A percentile compares a stretch with the other conserved stretches of the same genome.
Evolutionary conservation across 768 basidiomycete genomes (phyloP).

Genomic region (Peribolospora kevripleyi): DNA sequence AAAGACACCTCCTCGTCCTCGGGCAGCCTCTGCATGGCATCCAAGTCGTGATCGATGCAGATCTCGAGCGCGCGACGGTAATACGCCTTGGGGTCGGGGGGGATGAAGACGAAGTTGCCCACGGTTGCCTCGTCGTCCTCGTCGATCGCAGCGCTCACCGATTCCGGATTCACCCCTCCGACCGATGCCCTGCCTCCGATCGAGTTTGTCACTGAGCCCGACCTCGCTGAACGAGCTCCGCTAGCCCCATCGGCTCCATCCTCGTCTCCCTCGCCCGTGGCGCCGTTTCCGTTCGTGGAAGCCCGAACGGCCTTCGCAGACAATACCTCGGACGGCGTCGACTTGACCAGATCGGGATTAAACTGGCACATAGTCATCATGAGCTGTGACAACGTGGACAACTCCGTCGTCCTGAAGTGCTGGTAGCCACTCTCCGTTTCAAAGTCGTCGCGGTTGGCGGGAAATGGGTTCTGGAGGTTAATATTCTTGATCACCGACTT

Average conservation of each 20-base stretch:
- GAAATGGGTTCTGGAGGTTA: slow-evolving; percentile 56
- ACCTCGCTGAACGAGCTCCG: background rate
- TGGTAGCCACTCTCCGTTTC: slow-evolving; percentile 56
- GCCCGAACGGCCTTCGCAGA: too few species aligned
- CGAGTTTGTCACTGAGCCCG: background rate
- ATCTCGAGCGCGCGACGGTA: slow-evolving; percentile 64
- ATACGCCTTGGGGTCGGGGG: slow-evolving; percentile 58
- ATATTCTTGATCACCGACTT: slow-evolving; percentile 81
- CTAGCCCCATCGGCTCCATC: background rate
- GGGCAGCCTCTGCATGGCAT: slow-evolving; percentile 72
- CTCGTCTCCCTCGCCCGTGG: background rate
- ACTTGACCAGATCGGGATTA: slow-evolving; percentile 67
- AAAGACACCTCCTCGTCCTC: slow-evolving; percentile 85
- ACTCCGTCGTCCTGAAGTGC: slow-evolving; percentile 59
- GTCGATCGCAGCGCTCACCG: background rate
- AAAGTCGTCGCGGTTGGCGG: slow-evolving; percentile 69
- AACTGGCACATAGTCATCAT: slow-evolving; percentile 65
- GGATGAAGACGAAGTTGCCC: slow-evolving; percentile 58
- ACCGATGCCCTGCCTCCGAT: background rate
- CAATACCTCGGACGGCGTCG: slow-evolving; percentile 32
- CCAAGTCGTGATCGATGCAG: slow-evolving; percentile 62
- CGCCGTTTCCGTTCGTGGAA: too few species aligned
- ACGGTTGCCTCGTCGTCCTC: background rate
- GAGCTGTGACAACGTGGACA: slow-evolving; percentile 58
- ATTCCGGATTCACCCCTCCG: background rate